Percentiles rank a stretch among this genome's conserved stretches.
Conservation (phyloP, 1,284 basidiomycete species). For the Tilletia indica region DNA sequence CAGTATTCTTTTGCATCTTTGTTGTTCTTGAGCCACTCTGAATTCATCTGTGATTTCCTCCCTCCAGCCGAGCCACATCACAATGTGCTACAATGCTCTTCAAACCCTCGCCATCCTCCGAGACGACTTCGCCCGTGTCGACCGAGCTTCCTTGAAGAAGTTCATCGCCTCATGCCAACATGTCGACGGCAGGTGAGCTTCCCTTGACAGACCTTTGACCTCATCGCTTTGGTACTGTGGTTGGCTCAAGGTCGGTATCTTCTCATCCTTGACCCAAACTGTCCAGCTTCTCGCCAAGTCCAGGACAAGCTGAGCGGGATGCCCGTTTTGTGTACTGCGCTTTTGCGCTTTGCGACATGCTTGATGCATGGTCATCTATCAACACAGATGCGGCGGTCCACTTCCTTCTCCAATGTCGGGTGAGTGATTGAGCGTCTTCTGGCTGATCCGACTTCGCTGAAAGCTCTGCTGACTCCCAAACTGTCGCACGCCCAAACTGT, state of each 20-base stretch:
- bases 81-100: constrained; percentile 51
- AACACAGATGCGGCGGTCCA: constrained; percentile 65
- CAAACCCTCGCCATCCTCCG: constrained; percentile 41
- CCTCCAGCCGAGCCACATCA: constrained; percentile 28
- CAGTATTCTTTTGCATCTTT: not conserved
- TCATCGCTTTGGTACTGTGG: not conserved
- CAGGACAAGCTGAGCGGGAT: constrained; percentile 59
- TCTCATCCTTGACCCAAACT: not conserved
- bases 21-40: not conserved
- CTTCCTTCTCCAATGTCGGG: constrained; percentile 61
- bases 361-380: constrained; percentile 74
- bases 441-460: not conserved
- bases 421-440: constrained; percentile 6
- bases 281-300: constrained; percentile 19
- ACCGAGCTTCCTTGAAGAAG: constrained; percentile 26
- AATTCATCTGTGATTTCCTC: not conserved
- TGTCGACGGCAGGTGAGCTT: constrained; percentile 33
- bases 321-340: constrained; percentile 84
- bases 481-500: not conserved
- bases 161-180: constrained; percentile 36
- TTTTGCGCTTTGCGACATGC: constrained; percentile 73
- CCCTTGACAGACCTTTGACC: not conserved
- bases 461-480: not conserved
- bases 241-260: no score
- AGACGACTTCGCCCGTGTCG: constrained; percentile 39